These are phyloP conservation scores for Apiospora kogelbergensis DNA, from an alignment of 2,329 filamentous ascomycete species.

Conservation along the genomic window DNA sequence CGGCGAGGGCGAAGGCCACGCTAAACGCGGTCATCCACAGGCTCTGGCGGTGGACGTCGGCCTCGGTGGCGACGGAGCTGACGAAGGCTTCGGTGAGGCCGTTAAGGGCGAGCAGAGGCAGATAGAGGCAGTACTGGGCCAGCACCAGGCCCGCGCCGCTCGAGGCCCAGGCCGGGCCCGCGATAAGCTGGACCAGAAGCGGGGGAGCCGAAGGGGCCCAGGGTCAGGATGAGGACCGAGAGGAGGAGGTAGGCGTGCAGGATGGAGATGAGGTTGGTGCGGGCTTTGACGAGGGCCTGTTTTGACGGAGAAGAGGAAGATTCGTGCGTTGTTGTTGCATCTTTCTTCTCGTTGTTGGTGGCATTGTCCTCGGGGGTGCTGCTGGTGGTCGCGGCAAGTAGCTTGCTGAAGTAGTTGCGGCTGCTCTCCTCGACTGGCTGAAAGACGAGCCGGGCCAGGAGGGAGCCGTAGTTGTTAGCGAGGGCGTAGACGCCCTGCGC, in stretches of 20 bases:
- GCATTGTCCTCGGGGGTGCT: no score
- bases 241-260: conserved; percentile 74
- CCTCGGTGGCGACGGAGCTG: conserved; percentile 75
- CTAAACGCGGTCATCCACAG: conserved; percentile 85
- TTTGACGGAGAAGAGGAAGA: conserved; percentile 16
- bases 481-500: conserved; percentile 92
- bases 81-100: conserved; percentile 93
- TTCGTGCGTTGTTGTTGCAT: not conserved
- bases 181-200: conserved; percentile 70
- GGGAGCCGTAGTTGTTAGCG: conserved; percentile 90
- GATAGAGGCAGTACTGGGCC: conserved; percentile 84
- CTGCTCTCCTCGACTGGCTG: conserved; percentile 95
- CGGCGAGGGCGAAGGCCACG: conserved; percentile 69
- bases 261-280: conserved; percentile 59
- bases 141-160: conserved; percentile 74
- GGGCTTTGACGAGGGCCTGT: conserved; percentile 39
- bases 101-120: conserved; percentile 89
- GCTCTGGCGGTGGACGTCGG: conserved; percentile 75
- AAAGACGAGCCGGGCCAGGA: conserved; percentile 85
- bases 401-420: conserved; percentile 82
- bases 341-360: not conserved
- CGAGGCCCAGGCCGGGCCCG: conserved; percentile 73
- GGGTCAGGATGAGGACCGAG: conserved; percentile 63
- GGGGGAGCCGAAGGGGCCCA: conserved; percentile 77
- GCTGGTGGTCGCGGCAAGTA: conserved; percentile 52